Evolutionary conservation across 192 early-diverging fungal genomes (phyloP), one percentile per base, ranked within the genome.

Genomic region (Borealophlyctis nickersoniae): DNA sequence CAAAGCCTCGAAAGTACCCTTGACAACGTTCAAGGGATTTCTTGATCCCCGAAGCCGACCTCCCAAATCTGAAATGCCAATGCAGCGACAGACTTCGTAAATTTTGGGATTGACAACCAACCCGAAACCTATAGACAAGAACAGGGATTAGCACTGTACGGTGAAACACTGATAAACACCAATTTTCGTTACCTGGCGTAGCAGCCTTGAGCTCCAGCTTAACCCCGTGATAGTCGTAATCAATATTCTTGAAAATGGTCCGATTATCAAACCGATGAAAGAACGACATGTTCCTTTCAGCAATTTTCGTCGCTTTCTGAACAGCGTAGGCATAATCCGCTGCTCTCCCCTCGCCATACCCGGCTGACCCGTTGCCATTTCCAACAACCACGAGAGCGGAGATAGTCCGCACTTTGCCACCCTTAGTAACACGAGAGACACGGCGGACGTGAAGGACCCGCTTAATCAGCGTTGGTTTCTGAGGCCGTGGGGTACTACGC

Each of bases 21-120:
- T 96, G 81, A 99, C 87, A 31, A 99, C 94, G 74, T 99, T 99
- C 91, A 99, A 92, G 2, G 93, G 92, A 73, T 94, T 98, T 36
- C 83, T 81, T n/a, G 93, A 95, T 2, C 95, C 94, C 62, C 81
- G 73, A 31, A 98, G 88, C 74, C 98, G 98, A 52, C 86, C 90
- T 33, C 89, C 81, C 63, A 97, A 60, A 78, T 99, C 97, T 57
- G 88, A 86, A 69, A 98, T 92, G 30, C 97, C 97, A 30, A 91
- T 73, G 69, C 92, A 95, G 57, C 92, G 81, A 71, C 89, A 95
- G 56, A 99, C 85, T 76, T 97, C 94, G 81, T 99, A 94, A 69
- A 99, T 88, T 60, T 91, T 81, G 58, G 89, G 91, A 76, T 94
- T 93, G 45, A 90, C 87, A n/a, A 94, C 88, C 63, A 91, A 83